These are phyloP conservation scores for Sphagnurus paluster DNA, from an alignment of 1,284 basidiomycete species.

Conservation along the genomic window DNA sequence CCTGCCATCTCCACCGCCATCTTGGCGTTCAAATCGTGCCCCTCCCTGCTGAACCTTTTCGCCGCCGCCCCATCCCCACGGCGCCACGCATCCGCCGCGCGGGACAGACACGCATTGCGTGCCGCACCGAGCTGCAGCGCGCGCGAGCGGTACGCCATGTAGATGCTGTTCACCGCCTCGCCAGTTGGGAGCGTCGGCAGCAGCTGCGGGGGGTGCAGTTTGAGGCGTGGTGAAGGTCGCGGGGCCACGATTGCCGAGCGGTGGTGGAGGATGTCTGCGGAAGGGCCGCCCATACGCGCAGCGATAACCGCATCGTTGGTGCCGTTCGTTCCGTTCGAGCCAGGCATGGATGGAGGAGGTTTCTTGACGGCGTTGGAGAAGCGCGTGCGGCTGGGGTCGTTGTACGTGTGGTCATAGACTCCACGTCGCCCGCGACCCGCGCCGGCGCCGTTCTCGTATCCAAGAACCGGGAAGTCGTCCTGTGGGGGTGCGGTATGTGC, in stretches of 20 bases:
- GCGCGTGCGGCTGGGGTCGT: constrained; percentile 80
- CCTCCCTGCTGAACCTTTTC: constrained; percentile 91
- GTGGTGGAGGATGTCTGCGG: constrained; percentile 62
- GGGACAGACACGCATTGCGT: constrained; percentile 91
- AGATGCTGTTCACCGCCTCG: constrained; percentile 73
- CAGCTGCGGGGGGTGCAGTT: constrained; percentile 79
- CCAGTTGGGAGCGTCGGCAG: constrained; percentile 90
- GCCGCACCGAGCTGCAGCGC: constrained; percentile 91
- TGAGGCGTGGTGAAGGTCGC: constrained; percentile 81
- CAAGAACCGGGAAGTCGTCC: constrained; percentile 90
- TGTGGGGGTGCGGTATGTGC: constrained; percentile 40
- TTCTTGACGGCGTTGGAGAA: constrained; percentile 85
- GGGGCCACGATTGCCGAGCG: constrained; percentile 75
- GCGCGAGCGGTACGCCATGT: constrained; percentile 84
- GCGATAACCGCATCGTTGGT: constrained; percentile 37
- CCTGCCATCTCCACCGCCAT: constrained; percentile 84
- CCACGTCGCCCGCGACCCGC: constrained; percentile 41
- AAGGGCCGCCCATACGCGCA: constrained; percentile 44
- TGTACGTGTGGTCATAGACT: constrained; percentile 38
- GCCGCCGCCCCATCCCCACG: constrained; percentile 93
- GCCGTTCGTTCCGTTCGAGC: constrained; percentile 22
- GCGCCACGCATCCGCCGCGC: constrained; percentile 94
- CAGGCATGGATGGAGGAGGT: constrained; percentile 31
- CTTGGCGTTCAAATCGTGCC: constrained; percentile 88
- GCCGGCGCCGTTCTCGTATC: constrained; percentile 43